A percentile compares a stretch with the other conserved stretches of the same genome.
phyloP scores from a whole-genome alignment of 2,329 filamentous ascomycete genomes.

The Fusarium euwallaceae region DNA sequence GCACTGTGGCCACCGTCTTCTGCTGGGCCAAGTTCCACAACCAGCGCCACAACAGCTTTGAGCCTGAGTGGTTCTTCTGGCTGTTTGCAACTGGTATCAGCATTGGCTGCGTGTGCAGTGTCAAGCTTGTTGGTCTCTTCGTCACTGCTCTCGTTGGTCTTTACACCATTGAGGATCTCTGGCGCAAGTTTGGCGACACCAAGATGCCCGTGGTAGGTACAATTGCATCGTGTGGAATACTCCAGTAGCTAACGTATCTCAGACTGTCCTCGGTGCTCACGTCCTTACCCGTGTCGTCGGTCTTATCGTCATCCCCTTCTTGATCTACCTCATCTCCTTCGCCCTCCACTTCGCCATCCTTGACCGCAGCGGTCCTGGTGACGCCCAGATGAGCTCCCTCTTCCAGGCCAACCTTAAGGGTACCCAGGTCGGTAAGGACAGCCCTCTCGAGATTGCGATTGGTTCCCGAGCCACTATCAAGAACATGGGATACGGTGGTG shows the following conservation, averaged over 20 bases:
- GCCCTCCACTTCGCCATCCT: slow-evolving; percentile 94
- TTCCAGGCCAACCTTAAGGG: slow-evolving; percentile 97
- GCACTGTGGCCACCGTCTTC: slow-evolving; percentile 96
- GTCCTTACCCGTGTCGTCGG: slow-evolving; percentile 84
- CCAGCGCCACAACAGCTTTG: slow-evolving; percentile 87
- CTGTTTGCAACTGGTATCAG: slow-evolving; percentile 92
- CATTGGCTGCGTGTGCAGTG: slow-evolving; percentile 97
- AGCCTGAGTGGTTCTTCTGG: slow-evolving; percentile 94
- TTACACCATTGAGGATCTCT: slow-evolving; percentile 96
- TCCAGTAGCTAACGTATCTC: slow-evolving; percentile 19
- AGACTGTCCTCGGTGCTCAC: slow-evolving; percentile 79
- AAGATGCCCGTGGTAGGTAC: slow-evolving; percentile 84
- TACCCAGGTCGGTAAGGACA: slow-evolving; percentile 94
- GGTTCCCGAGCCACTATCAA: slow-evolving; percentile 94
- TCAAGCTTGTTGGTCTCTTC: slow-evolving; percentile 98
- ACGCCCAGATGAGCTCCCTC: slow-evolving; percentile 99
- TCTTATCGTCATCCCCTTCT: slow-evolving; percentile 87
- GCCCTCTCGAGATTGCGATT: slow-evolving; percentile 89
- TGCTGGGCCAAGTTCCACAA: slow-evolving; percentile 98
- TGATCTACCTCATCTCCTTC: slow-evolving; percentile 97
- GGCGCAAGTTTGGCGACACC: slow-evolving; percentile 96
- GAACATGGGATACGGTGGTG: slow-evolving; percentile 99
- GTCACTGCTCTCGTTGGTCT: slow-evolving; percentile 94
- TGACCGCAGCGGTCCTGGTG: slow-evolving; percentile 92
- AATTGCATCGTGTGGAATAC: neutral